These are phyloP conservation scores for Starmerella bombicola DNA, from an alignment of 805 yeast species.

Conservation along the genomic window DNA sequence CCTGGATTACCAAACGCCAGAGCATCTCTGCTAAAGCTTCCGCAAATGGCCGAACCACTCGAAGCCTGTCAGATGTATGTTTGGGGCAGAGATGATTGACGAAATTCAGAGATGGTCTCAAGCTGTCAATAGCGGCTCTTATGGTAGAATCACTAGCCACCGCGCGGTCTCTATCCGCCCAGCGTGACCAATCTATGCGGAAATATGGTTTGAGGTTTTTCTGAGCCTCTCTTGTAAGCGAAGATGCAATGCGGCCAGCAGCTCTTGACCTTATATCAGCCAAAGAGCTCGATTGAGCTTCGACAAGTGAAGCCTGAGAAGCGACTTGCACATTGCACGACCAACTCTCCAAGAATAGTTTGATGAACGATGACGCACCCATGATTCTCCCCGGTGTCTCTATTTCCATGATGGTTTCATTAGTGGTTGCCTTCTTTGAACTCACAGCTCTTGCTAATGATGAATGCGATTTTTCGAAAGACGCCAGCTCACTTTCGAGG, in stretches of 20 bases:
- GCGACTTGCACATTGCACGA: neutral
- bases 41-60: conserved; percentile 25
- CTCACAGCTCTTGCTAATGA: conserved; percentile 29
- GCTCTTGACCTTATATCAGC: conserved; percentile 8
- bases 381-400: conserved; percentile 34
- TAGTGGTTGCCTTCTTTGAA: conserved; percentile 20
- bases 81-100: conserved; percentile 25
- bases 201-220: conserved; percentile 6
- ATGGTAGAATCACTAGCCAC: conserved; percentile 5
- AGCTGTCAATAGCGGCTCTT: conserved; percentile 4
- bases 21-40: conserved; percentile 29
- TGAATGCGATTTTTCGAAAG: conserved; percentile 34
- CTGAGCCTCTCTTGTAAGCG: conserved; percentile 10
- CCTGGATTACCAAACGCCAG: conserved; percentile 31
- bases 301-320: neutral
- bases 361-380: conserved; percentile 31
- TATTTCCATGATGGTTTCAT: conserved; percentile 28
- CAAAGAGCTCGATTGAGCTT: neutral
- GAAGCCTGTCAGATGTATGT: conserved; percentile 26
- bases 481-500: conserved; percentile 34
- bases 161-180: conserved; percentile 22
- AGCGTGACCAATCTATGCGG: conserved; percentile 11
- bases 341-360: conserved; percentile 29
- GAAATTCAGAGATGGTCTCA: conserved; percentile 20
- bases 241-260: conserved; percentile 5